These are phyloP conservation scores for Leishmania tarentolae DNA, from an alignment of 208 protist genomes.

Conservation along the genomic window DNA sequence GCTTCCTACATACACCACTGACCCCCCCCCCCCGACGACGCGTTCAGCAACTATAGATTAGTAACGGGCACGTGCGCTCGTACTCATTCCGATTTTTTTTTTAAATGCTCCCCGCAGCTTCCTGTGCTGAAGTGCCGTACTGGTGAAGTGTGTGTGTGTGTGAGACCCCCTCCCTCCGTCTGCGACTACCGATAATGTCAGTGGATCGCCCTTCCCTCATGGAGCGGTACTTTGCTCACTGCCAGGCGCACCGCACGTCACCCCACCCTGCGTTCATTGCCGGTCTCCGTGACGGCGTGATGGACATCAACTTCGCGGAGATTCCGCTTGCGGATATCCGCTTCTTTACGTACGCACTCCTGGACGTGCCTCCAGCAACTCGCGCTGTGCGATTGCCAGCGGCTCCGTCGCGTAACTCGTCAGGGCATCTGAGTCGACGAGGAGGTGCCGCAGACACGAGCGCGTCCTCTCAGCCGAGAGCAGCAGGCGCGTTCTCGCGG, in stretches of 20 bases:
- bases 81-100: background rate
- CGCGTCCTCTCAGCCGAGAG: conserved; percentile 19
- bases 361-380: conserved; percentile 1
- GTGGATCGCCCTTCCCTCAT: conserved; percentile 43
- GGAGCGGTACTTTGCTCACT: conserved; percentile 60
- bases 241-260: conserved; percentile 39
- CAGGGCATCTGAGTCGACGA: background rate
- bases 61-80: background rate
- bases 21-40: background rate
- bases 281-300: conserved; percentile 33
- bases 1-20: background rate
- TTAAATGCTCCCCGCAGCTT: background rate
- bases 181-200: background rate
- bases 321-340: conserved; percentile 37
- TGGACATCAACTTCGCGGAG: conserved; percentile 55
- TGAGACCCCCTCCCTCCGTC: background rate
- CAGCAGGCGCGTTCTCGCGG: conserved; percentile 2
- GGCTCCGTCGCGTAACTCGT: background rate
- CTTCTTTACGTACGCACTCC: conserved; percentile 41
- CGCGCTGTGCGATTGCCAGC: background rate
- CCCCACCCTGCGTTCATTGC: conserved; percentile 50
- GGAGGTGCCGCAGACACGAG: background rate
- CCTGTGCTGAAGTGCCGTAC: background rate
- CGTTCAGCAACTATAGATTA: background rate
- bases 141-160: background rate